A percentile compares a stretch with the other conserved stretches of the same genome.
phyloP scores from a whole-genome alignment of 2,329 filamentous ascomycete genomes.

The Fonsecaea erecta region DNA sequence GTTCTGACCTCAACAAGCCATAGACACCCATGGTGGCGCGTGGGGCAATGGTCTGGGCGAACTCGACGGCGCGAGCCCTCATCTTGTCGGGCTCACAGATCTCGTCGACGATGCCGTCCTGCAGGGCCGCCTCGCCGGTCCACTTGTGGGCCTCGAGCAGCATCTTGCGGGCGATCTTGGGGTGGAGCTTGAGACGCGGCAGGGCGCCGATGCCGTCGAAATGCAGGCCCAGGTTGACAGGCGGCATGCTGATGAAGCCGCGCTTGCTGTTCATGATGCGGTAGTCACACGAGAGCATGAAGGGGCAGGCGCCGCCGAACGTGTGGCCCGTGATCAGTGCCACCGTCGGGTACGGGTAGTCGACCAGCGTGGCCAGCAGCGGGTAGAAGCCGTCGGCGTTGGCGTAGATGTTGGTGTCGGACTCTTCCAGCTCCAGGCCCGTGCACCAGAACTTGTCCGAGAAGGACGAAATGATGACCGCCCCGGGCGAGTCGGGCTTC shows the following conservation, averaged over 20 bases:
- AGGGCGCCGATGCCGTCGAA: slow-evolving; percentile 61
- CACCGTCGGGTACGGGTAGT: slow-evolving; percentile 56
- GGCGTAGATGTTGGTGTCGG: slow-evolving; percentile 57
- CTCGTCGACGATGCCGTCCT: slow-evolving; percentile 60
- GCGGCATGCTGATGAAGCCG: slow-evolving; percentile 58
- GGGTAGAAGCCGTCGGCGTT: slow-evolving; percentile 64
- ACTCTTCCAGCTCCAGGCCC: slow-evolving; percentile 55
- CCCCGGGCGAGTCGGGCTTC: slow-evolving; percentile 55
- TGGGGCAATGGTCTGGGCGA: slow-evolving; percentile 50
- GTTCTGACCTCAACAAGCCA: slow-evolving; percentile 56
- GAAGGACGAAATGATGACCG: slow-evolving; percentile 58
- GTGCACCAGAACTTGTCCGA: slow-evolving; percentile 54
- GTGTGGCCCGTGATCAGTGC: slow-evolving; percentile 56
- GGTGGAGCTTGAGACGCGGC: slow-evolving; percentile 57
- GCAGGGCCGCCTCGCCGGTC: slow-evolving; percentile 57
- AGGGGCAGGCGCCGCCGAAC: slow-evolving; percentile 56
- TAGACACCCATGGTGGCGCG: slow-evolving; percentile 53
- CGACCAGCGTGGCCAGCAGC: slow-evolving; percentile 55
- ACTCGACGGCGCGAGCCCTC: slow-evolving; percentile 51
- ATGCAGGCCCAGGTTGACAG: slow-evolving; percentile 60
- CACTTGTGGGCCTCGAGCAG: slow-evolving; percentile 60
- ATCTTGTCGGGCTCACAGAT: slow-evolving; percentile 56
- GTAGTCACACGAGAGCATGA: slow-evolving; percentile 55
- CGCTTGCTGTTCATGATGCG: slow-evolving; percentile 54
- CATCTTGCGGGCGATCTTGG: slow-evolving; percentile 60